Percentiles rank a stretch among this genome's conserved stretches.
phyloP scores from a whole-genome alignment of 768 basidiomycete species.

The Suillus decipiens region DNA sequence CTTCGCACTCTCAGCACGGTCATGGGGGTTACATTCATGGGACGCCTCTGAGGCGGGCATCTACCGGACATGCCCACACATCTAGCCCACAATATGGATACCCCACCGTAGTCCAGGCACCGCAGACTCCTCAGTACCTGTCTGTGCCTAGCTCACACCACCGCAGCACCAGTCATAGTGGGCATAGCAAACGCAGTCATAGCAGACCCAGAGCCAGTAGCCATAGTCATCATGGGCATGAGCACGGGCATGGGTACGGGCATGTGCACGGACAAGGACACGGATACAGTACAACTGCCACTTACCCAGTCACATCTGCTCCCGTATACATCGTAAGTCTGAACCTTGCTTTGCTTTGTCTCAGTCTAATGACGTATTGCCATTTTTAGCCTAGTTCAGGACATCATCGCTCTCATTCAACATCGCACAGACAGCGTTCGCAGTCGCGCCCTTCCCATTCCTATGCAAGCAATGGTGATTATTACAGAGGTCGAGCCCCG shows the following conservation, averaged over 20 bases:
- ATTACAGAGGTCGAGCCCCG: conserved; percentile 19
- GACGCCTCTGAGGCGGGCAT: conserved; percentile 16
- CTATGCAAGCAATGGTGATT: neutral
- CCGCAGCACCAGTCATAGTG: conserved; percentile 19
- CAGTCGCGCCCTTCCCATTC: conserved; percentile 13
- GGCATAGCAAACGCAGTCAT: conserved; percentile 13
- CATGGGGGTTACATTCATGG: conserved; percentile 7
- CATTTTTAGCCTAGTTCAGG: conserved; percentile 21
- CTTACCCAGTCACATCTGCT: conserved; percentile 7
- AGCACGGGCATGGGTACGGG: conserved; percentile 5
- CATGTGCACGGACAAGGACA: neutral
- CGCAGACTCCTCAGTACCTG: conserved; percentile 13
- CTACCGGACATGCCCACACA: conserved; percentile 11
- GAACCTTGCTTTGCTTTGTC: neutral
- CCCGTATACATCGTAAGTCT: conserved; percentile 20
- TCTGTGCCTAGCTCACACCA: conserved; percentile 17
- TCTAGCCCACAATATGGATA: conserved; percentile 6
- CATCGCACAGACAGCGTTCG: conserved; percentile 20
- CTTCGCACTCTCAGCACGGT: conserved; percentile 4
- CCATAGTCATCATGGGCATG: conserved; percentile 5
- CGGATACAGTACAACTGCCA: conserved; percentile 8
- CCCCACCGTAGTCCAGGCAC: neutral
- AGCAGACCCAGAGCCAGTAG: conserved; percentile 13
- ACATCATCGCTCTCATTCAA: conserved; percentile 21
- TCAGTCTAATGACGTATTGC: neutral